Conservation (phyloP, 148 eudicot genomes). For the Silene conica region DNA sequence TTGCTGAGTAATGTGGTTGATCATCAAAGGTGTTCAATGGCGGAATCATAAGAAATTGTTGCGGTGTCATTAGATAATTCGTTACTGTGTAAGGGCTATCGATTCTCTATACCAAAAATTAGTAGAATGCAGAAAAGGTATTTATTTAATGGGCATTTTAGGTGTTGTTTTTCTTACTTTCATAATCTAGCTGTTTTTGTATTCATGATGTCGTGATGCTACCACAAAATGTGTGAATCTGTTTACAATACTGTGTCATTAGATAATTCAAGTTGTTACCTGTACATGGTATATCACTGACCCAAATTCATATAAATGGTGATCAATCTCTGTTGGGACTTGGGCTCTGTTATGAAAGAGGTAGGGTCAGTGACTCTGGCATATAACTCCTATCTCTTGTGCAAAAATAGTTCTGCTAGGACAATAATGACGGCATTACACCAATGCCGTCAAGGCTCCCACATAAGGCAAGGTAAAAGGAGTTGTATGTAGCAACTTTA, state of each 20-base stretch:
- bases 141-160: neutral
- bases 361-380: conserved; percentile 8
- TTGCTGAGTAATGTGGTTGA: neutral
- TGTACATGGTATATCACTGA: conserved; percentile 78
- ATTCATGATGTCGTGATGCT: neutral
- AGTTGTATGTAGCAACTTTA: neutral
- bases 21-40: neutral
- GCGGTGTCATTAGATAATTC: neutral
- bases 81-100: too few species aligned
- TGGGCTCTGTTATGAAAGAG: conserved; percentile 50
- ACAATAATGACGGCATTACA: neutral
- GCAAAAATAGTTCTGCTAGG: neutral
- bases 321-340: conserved; percentile 63
- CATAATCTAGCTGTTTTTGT: neutral
- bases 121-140: neutral
- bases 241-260: neutral
- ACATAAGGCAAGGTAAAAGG: neutral
- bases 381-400: neutral
- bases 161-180: neutral
- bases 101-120: neutral
- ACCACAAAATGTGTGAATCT: neutral
- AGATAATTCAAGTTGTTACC: conserved; percentile 36
- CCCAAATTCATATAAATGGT: conserved; percentile 82
- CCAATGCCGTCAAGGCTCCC: neutral
- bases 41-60: neutral